Conservation (phyloP, 2,329 filamentous ascomycete species). For the Falciphora oryzae region DNA sequence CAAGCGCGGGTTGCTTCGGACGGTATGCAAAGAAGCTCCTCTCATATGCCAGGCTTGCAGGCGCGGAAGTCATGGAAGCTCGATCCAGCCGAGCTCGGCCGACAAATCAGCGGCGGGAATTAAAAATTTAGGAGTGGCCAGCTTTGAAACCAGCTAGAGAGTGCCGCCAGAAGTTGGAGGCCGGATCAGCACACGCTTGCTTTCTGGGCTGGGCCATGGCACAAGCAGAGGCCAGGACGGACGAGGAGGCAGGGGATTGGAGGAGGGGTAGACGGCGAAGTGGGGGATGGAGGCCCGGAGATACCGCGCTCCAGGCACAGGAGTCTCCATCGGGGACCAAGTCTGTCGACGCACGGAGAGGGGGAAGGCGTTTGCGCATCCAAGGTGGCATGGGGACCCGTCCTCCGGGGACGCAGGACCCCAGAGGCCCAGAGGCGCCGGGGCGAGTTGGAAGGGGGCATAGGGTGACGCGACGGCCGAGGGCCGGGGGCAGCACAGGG, state of each 20-base stretch:
- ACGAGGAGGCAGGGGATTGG: not conserved
- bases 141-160: conserved; percentile 17
- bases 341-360: too few relatives aligned
- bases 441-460: too few relatives aligned
- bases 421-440: too few relatives aligned
- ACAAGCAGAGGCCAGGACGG: not conserved
- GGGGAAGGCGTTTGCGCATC: too few relatives aligned
- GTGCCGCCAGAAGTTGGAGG: conserved; percentile 6
- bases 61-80: conserved; percentile 11
- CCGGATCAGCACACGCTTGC: conserved; percentile 16
- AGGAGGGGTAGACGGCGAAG: conserved; percentile 1
- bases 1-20: too few relatives aligned
- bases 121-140: conserved; percentile 15
- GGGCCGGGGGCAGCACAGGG: too few relatives aligned
- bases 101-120: conserved; percentile 24
- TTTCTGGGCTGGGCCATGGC: conserved; percentile 4
- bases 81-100: conserved; percentile 14
- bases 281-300: not conserved
- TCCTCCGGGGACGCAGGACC: too few relatives aligned
- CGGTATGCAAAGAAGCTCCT: not conserved
- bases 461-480: too few relatives aligned
- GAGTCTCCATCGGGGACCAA: too few relatives aligned
- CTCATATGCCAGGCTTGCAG: conserved; percentile 1
- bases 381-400: too few relatives aligned
- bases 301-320: too few relatives aligned